phyloP scores from a whole-genome alignment of 441 rosid species.

The Erodium moschatum region DNA sequence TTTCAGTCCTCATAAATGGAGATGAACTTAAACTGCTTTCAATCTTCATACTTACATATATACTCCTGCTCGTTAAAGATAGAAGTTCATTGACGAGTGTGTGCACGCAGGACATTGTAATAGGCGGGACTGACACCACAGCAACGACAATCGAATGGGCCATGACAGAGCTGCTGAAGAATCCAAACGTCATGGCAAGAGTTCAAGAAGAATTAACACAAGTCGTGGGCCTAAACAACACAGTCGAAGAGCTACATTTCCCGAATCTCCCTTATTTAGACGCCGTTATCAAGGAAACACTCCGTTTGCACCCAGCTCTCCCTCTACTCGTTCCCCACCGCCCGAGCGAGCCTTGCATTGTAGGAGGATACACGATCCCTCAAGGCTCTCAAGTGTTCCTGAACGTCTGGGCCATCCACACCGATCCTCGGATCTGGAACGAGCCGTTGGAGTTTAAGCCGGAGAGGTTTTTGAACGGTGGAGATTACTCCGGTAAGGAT shows the following conservation, averaged over 20 bases:
- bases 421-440: constrained; percentile 20
- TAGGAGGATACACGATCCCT: constrained; percentile 23
- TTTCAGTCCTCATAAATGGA: too few relatives aligned
- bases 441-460: constrained; percentile 17
- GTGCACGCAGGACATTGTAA: constrained; percentile 24
- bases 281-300: constrained; percentile 22
- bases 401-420: constrained; percentile 24
- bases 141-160: constrained; percentile 22
- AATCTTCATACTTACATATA: too few relatives aligned
- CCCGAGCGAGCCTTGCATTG: neutral
- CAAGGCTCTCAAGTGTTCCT: constrained; percentile 23
- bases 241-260: constrained; percentile 21
- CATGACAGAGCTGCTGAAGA: constrained; percentile 23
- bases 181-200: constrained; percentile 18
- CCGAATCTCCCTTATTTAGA: constrained; percentile 15
- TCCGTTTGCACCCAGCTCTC: constrained; percentile 23
- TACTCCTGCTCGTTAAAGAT: too few relatives aligned
- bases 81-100: too few relatives aligned
- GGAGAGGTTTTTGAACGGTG: constrained; percentile 21
- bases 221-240: constrained; percentile 16
- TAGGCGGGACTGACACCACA: constrained; percentile 30
- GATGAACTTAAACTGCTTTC: too few relatives aligned
- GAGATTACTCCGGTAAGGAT: constrained; percentile 1
- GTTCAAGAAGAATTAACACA: constrained; percentile 10
- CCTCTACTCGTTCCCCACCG: constrained; percentile 22